Evolutionary conservation across 768 basidiomycete genomes (phyloP).

Genomic region (Leucocoprinus leucothites): DNA sequence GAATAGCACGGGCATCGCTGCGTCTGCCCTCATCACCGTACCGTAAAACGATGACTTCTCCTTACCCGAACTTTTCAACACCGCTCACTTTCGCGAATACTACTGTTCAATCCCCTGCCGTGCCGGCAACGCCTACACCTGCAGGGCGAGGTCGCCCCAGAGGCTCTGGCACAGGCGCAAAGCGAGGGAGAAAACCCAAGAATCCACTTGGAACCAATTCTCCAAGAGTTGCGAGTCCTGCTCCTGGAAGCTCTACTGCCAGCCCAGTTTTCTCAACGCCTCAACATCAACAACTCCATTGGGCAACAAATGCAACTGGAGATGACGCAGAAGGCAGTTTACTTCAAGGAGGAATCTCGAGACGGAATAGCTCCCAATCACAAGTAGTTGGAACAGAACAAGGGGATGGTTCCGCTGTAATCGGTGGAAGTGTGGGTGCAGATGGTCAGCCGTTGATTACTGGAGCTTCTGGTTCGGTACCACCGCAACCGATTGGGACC

Average conservation of each 20-base stretch:
- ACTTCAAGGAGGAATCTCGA: constrained; percentile 9
- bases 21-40: background rate
- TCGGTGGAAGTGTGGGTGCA: background rate
- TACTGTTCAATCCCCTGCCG: background rate
- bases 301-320: background rate
- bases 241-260: constrained; percentile 12
- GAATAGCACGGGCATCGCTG: background rate
- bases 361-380: constrained; percentile 4
- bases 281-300: constrained; percentile 10
- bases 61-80: constrained; percentile 9
- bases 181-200: constrained; percentile 47
- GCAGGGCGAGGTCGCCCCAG: constrained; percentile 30
- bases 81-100: constrained; percentile 1
- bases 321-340: constrained; percentile 9
- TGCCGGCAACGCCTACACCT: constrained; percentile 23
- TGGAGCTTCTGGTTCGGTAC: constrained; percentile 11
- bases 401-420: background rate
- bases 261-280: constrained; percentile 13
- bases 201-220: constrained; percentile 29
- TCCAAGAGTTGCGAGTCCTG: constrained; percentile 25
- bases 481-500: constrained; percentile 15
- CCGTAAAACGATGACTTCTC: constrained; percentile 3
- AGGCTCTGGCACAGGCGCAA: constrained; percentile 33
- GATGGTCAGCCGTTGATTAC: constrained; percentile 3
- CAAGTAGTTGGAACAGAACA: constrained; percentile 6